These are phyloP conservation scores for Ganoderma meredithae DNA, from an alignment of 1,284 basidiomycete genomes.

Conservation along the genomic window DNA sequence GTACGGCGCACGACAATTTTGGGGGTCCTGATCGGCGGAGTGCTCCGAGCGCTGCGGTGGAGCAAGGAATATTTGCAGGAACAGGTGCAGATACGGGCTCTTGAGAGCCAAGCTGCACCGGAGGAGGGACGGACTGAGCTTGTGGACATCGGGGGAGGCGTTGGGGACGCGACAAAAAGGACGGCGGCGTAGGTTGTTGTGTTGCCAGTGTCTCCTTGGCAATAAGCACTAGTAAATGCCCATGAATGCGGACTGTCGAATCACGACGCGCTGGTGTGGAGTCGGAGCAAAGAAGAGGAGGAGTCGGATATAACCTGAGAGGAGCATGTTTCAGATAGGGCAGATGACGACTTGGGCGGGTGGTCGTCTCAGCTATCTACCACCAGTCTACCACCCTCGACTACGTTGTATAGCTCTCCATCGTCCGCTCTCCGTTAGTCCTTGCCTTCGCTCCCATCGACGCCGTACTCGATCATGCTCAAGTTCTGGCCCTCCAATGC, in stretches of 20 bases:
- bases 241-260: neutral
- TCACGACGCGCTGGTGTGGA: constrained; percentile 16
- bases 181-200: constrained; percentile 10
- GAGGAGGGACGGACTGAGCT: constrained; percentile 33
- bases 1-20: constrained; percentile 57
- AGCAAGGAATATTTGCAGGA: constrained; percentile 47
- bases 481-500: constrained; percentile 71
- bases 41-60: constrained; percentile 61
- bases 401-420: constrained; percentile 17
- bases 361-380: constrained; percentile 10
- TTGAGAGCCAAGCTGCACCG: constrained; percentile 30
- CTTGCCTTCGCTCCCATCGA: constrained; percentile 11
- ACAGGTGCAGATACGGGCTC: constrained; percentile 33
- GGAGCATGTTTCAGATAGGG: constrained; percentile 15
- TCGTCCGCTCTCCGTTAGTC: constrained; percentile 18
- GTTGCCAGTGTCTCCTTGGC: constrained; percentile 1
- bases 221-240: constrained; percentile 6
- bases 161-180: constrained; percentile 11
- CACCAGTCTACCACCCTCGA: constrained; percentile 7
- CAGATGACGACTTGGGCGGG: constrained; percentile 20
- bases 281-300: constrained; percentile 18
- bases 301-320: constrained; percentile 14
- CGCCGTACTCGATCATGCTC: constrained; percentile 55
- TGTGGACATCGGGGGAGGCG: constrained; percentile 24
- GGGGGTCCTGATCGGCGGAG: constrained; percentile 59